Evolutionary conservation across 768 basidiomycete species (phyloP).

Genomic region (Phylloporus sp.): DNA sequence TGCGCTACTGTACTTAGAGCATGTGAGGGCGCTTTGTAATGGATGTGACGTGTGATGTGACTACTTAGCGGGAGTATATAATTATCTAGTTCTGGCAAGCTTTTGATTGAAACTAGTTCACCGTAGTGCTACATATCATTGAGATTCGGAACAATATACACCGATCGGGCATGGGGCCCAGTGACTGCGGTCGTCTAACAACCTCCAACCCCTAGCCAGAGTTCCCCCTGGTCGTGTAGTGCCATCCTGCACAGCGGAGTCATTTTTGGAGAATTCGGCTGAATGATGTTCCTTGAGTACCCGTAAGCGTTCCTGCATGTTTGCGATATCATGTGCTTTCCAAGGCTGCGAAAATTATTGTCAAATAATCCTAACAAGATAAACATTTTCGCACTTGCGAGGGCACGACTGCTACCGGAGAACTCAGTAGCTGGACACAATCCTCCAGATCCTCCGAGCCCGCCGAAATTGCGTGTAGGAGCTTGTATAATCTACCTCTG

Average conservation of each 20-base stretch:
- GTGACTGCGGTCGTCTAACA: constrained; percentile 36
- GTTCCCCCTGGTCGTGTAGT: not conserved
- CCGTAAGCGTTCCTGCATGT: constrained; percentile 55
- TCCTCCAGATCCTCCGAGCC: constrained; percentile 20
- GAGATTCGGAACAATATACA: constrained; percentile 32
- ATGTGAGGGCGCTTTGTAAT: constrained; percentile 15
- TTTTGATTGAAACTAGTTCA: not conserved
- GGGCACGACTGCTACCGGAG: constrained; percentile 2
- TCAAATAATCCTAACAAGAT: not conserved
- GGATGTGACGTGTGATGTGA: constrained; percentile 21
- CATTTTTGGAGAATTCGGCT: not conserved
- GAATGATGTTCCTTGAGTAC: constrained; percentile 23
- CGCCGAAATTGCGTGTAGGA: constrained; percentile 17
- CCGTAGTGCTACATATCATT: constrained; percentile 3
- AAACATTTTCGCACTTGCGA: constrained; percentile 13
- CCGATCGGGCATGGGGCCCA: constrained; percentile 76
- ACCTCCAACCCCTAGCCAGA: constrained; percentile 48
- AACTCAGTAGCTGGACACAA: constrained; percentile 15
- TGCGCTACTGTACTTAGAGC: constrained; percentile 1
- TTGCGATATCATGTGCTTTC: constrained; percentile 44
- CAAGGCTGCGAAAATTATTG: constrained; percentile 40
- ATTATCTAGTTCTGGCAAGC: no score
- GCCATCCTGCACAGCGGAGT: not conserved
- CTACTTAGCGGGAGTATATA: no score
- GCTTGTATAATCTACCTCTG: constrained; percentile 18